Conservation (phyloP, 2,329 filamentous ascomycete genomes). For the Knoxdaviesia capensis region DNA sequence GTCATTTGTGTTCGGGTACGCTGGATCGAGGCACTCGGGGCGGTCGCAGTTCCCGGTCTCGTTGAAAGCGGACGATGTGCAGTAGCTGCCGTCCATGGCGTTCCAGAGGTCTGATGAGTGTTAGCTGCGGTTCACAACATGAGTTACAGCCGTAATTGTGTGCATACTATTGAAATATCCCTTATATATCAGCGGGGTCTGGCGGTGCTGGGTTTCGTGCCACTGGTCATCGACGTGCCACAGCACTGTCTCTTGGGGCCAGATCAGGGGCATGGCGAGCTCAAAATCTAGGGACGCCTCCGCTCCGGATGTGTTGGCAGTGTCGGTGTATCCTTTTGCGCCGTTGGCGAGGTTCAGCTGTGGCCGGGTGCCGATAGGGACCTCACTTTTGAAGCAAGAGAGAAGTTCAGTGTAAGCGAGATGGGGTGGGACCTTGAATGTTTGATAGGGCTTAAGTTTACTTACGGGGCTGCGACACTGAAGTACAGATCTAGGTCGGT, state of each 20-base stretch:
- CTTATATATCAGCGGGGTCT: slow-evolving; percentile 8
- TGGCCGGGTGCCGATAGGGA: slow-evolving; percentile 18
- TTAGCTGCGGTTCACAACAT: slow-evolving; percentile 14
- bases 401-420: not conserved
- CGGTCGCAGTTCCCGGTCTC: slow-evolving; percentile 21
- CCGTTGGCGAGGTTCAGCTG: slow-evolving; percentile 16
- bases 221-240: slow-evolving; percentile 24
- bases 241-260: slow-evolving; percentile 24
- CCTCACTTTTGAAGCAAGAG: slow-evolving; percentile 9
- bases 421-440: not conserved
- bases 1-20: slow-evolving; percentile 23
- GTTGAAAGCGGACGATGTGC: slow-evolving; percentile 26
- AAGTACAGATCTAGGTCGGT: slow-evolving; percentile 19
- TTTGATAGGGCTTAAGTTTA: not conserved
- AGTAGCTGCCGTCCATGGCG: slow-evolving; percentile 31
- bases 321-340: slow-evolving; percentile 10
- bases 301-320: slow-evolving; percentile 11
- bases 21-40: slow-evolving; percentile 21
- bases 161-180: slow-evolving; percentile 13
- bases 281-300: slow-evolving; percentile 28
- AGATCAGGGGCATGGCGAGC: slow-evolving; percentile 26
- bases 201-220: slow-evolving; percentile 13
- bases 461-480: slow-evolving; percentile 10
- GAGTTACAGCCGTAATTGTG: slow-evolving; percentile 3
- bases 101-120: slow-evolving; percentile 21